A percentile compares a stretch with the other conserved stretches of the same genome.
phyloP scores from a whole-genome alignment of 441 rosid species.

The Capsella rubella region DNA sequence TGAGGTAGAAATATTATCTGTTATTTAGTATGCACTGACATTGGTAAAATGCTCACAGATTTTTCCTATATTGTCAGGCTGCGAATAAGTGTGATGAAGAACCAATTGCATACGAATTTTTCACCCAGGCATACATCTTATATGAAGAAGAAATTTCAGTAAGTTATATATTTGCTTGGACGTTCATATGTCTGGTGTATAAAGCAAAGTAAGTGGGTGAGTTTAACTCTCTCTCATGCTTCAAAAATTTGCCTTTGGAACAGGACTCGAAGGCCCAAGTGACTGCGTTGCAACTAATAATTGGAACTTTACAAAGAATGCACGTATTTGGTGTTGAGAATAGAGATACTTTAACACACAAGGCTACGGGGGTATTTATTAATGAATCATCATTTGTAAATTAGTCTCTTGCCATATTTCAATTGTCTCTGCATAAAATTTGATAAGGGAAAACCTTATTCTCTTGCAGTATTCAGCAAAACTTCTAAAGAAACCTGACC shows the following conservation, averaged over 20 bases:
- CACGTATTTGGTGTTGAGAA: slow-evolving; percentile 97
- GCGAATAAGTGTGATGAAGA: slow-evolving; percentile 95
- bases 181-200: slow-evolving; percentile 4
- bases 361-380: slow-evolving; percentile 91
- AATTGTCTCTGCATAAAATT: slow-evolving; percentile 22
- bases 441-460: slow-evolving; percentile 38
- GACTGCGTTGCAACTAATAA: slow-evolving; percentile 86
- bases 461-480: slow-evolving; percentile 93
- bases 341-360: slow-evolving; percentile 96
- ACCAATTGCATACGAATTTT: slow-evolving; percentile 97
- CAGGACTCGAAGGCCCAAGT: slow-evolving; percentile 97
- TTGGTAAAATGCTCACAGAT: slow-evolving; percentile 27
- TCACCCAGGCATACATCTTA: slow-evolving; percentile 95
- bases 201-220: slow-evolving; percentile 4
- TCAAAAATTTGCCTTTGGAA: slow-evolving; percentile 22
- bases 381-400: slow-evolving; percentile 24
- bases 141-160: slow-evolving; percentile 98
- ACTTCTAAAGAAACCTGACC: slow-evolving; percentile 98
- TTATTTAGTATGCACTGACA: slow-evolving; percentile 27
- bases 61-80: slow-evolving; percentile 63
- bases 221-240: slow-evolving; percentile 7
- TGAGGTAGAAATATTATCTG: slow-evolving; percentile 65
- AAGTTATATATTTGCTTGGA: slow-evolving; percentile 50
- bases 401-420: slow-evolving; percentile 24
- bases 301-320: slow-evolving; percentile 98